phyloP scores from a whole-genome alignment of 2,329 filamentous ascomycete species.

The Neocucurbitaria cava region DNA sequence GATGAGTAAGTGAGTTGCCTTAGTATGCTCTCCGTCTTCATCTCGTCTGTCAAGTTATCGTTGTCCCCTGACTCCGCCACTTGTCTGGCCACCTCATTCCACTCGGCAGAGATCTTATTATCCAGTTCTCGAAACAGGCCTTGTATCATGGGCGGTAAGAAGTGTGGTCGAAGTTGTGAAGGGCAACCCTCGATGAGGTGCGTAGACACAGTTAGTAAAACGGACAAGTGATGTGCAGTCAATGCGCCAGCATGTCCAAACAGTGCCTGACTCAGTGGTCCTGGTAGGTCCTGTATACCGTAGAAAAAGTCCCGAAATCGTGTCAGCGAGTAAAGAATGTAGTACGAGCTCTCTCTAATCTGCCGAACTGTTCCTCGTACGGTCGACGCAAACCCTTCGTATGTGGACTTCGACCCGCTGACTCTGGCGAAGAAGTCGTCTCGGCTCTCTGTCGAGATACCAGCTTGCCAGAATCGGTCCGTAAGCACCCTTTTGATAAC shows the following conservation, averaged over 20 bases:
- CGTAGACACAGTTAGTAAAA: conserved; percentile 86
- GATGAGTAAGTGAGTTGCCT: conserved; percentile 91
- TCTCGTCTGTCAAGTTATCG: conserved; percentile 84
- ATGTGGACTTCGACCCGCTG: conserved; percentile 82
- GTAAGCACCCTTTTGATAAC: conserved; percentile 85
- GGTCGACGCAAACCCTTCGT: conserved; percentile 93
- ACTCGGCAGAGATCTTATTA: conserved; percentile 84
- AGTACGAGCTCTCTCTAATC: conserved; percentile 91
- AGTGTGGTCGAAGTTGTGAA: conserved; percentile 74
- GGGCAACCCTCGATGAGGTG: conserved; percentile 94
- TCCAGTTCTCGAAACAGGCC: conserved; percentile 87
- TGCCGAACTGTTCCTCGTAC: conserved; percentile 88
- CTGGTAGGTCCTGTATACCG: conserved; percentile 82
- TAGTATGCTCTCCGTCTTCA: conserved; percentile 96
- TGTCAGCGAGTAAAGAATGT: conserved; percentile 92
- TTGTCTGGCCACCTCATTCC: conserved; percentile 71
- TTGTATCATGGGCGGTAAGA: conserved; percentile 83
- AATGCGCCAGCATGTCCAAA: conserved; percentile 83
- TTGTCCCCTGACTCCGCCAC: conserved; percentile 72
- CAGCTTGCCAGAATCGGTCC: conserved; percentile 97
- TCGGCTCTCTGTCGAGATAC: conserved; percentile 93
- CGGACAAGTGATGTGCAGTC: conserved; percentile 91
- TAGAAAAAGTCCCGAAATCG: conserved; percentile 88
- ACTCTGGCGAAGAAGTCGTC: conserved; percentile 97
- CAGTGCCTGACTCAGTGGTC: conserved; percentile 80